Base-by-base conservation (phyloP, 2,329 filamentous ascomycete genomes). In the Sarocladiaceae sp. region DNA sequence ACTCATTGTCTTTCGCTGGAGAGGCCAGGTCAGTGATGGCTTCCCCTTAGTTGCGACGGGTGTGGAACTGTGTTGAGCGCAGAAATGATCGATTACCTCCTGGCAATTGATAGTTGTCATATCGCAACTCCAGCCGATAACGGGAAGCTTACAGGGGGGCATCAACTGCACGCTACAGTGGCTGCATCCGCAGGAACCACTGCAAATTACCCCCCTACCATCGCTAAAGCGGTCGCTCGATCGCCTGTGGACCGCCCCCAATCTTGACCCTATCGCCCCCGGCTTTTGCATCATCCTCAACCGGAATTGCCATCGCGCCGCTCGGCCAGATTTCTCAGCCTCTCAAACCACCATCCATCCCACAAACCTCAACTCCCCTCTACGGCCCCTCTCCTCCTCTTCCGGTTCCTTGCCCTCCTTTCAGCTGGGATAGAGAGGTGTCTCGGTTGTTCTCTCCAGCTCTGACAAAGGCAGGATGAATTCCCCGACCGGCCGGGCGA, bases 401-500 rank as follows among this genome's bases (percentile, higher is more conserved):
- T 28, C 15, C 40, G 3, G 28, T 26, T 23, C 17, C 22, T n/a
- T 44, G 26, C 26, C 44, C 44, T 55, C 57, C 56, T 55, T 62
- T 57, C 60, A 56, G 56, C 58, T 58, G 59, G 55, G 53, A 52
- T 59, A 56, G 55, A 57, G 59, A 57, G 58, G 56, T 50, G 52
- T 53, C 51, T 40, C 47, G 57, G 52, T 55, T 54, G 55, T 51
- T 55, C 57, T 57, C 55, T 56, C 54, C 52, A 52, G 47, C 51
- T 36, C 53, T 50, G 42, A 48, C 56, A 54, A 53, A 36, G 53
- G 59, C 57, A 66, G 62, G 57, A 71, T 71, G 69, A 66, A 71
- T 64, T 63, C 67, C 54, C 64, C 69, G 50, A 76, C 75, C 56
- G 78, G 78, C 66, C 78, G 76, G 70, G 79, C 79, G 61, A 80